phyloP scores from a whole-genome alignment of 2,329 filamentous ascomycete genomes.

The Beauveria australis region DNA sequence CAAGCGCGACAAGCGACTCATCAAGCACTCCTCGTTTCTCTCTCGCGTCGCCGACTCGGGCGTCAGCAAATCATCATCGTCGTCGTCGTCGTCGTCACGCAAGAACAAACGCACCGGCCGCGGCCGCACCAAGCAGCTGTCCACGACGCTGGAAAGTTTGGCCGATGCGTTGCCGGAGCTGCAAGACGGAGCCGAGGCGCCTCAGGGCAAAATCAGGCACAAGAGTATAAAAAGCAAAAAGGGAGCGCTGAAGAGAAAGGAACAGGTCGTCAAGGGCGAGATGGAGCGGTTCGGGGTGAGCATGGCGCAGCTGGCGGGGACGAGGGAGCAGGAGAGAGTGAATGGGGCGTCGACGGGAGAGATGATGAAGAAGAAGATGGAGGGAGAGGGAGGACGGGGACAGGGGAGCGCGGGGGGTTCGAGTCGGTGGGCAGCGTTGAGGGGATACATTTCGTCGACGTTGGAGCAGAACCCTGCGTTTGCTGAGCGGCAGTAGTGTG shows the following conservation, averaged over 20 bases:
- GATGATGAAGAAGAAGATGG: neutral
- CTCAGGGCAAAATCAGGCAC: conserved; percentile 56
- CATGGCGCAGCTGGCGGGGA: conserved; percentile 61
- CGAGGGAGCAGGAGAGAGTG: conserved; percentile 18
- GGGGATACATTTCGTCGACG: conserved; percentile 75
- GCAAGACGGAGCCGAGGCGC: conserved; percentile 34
- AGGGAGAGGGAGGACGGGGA: neutral
- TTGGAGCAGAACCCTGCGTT: conserved; percentile 87
- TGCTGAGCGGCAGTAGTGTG: conserved; percentile 4
- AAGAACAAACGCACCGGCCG: conserved; percentile 22
- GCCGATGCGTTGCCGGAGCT: conserved; percentile 71
- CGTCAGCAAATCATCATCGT: conserved; percentile 7
- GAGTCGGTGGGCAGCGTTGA: conserved; percentile 70
- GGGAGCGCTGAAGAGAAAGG: conserved; percentile 77
- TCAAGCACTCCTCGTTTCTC: conserved; percentile 75
- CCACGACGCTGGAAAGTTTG: conserved; percentile 64
- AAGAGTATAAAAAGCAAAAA: conserved; percentile 67
- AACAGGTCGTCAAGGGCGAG: conserved; percentile 70
- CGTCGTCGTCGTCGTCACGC: neutral
- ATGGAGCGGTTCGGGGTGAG: conserved; percentile 77
- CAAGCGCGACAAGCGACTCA: conserved; percentile 76
- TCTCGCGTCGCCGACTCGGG: conserved; percentile 60
- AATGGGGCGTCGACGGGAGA: neutral
- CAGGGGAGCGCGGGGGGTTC: conserved; percentile 18
- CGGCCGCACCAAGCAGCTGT: conserved; percentile 69